Evolutionary conservation across 2,329 filamentous ascomycete genomes (phyloP), one percentile per base, ranked within the genome.

Genomic region (Aspergillus versicolor): DNA sequence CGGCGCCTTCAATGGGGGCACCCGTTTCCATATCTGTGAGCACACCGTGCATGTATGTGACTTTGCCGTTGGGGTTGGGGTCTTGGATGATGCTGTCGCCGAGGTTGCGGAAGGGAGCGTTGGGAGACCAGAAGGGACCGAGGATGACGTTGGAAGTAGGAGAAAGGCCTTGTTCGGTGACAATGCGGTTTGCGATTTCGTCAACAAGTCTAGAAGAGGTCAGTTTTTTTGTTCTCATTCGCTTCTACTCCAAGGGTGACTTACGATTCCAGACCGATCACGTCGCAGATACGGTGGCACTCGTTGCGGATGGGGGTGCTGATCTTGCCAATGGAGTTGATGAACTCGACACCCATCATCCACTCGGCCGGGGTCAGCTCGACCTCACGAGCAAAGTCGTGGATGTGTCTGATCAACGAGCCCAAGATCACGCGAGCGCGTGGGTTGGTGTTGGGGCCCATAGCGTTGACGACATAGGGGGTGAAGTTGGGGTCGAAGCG

Each of bases 351-450:
- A 53, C 88, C 89, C 7, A 84, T 75, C 74, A 91, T 83, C 89
- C 89, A 92, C 75, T 92, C 89, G 54, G 90, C 88, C 32, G 85
- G 81, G 17, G 86, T 91, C 51, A 92, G 83, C 75, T 92, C 88
- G 62, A 90, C 84, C 69, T 92, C 89, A 57, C 89, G 85, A 56
- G 85, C 83, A 72, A 92, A 92, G 75, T 91, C 88, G 78, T 92
- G 89, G 57, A 92, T 80, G 77, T 92, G 88, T 48, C 77, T 80
- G 74, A 91, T 86, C 65, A 91, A 75, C 27, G 83, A 79, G 59
- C 79, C 73, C 67, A 92, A 77, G 66, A 92, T 79, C 62, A 84
- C 78, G 58, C 86, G 82, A 66, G 85, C 82, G 59, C 89, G 81
- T 57, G 86, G 84, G 52, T 82, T 78, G 12, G 85, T 85, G 66